Conservation (phyloP, 2,329 filamentous ascomycete genomes). For the Trichocomaceae sp. region DNA sequence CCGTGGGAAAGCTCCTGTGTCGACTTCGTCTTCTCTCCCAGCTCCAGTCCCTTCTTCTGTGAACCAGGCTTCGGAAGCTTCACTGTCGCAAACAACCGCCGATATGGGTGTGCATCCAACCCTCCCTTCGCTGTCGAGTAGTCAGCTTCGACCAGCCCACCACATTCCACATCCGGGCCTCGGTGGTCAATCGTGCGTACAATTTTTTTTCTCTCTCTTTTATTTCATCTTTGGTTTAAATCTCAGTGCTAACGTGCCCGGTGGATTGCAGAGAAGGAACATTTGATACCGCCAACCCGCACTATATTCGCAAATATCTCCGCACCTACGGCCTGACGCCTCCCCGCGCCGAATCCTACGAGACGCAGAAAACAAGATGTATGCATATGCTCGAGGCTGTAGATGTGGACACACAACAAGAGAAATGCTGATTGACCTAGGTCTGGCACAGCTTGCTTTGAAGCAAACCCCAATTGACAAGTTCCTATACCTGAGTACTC, state of each 20-base stretch:
- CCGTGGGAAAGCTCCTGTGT: constrained; percentile 3
- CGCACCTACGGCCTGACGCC: constrained; percentile 47
- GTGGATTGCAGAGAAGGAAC: constrained; percentile 32
- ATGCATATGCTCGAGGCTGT: constrained; percentile 14
- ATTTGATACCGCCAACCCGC: constrained; percentile 45
- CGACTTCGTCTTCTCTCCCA: constrained; percentile 7
- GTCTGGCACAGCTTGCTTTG: constrained; percentile 42
- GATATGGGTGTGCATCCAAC: constrained; percentile 1
- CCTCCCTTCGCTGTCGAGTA: constrained; percentile 1
- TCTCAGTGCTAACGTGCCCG: background rate
- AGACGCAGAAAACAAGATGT: constrained; percentile 45
- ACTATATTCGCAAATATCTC: constrained; percentile 47
- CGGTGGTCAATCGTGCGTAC: constrained; percentile 10
- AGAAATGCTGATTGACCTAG: constrained; percentile 17
- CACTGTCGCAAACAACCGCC: constrained; percentile 3
- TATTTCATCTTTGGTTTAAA: background rate
- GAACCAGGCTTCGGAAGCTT: constrained; percentile 10
- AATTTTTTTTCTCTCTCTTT: too few relatives aligned
- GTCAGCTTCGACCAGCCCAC: constrained; percentile 11
- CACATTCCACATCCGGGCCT: constrained; percentile 7
- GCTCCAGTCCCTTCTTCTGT: constrained; percentile 12
- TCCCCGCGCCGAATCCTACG: constrained; percentile 44
- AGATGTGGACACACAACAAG: background rate
- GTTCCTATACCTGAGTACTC: constrained; percentile 44
- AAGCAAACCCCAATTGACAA: constrained; percentile 45